Conservation (phyloP, 2,329 filamentous ascomycete species). For the Pyrenophora tritici-repentis region DNA sequence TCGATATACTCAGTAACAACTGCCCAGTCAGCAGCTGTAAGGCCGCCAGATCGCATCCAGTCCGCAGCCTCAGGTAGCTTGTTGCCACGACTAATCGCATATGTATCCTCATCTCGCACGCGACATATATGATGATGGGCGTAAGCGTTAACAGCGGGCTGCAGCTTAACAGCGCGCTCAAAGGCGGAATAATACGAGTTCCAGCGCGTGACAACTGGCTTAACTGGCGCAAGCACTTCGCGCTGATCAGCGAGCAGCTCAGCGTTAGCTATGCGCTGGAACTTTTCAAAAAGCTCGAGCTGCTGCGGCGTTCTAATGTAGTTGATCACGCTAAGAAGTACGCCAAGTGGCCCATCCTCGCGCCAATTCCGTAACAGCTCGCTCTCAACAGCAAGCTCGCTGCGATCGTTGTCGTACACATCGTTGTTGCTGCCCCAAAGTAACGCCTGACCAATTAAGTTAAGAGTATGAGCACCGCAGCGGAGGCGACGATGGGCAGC, state of each 20-base stretch:
- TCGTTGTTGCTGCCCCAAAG: not conserved
- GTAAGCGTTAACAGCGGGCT: slow-evolving; percentile 1
- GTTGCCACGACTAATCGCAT: too few species aligned
- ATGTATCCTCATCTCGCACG: too few species aligned
- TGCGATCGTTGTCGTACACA: slow-evolving; percentile 2
- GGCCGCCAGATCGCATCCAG: not conserved
- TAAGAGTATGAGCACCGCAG: slow-evolving; percentile 6
- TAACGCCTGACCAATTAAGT: slow-evolving; percentile 2
- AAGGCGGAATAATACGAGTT: not conserved
- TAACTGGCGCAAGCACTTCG: too few species aligned
- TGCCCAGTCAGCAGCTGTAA: not conserved
- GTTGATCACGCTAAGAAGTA: slow-evolving; percentile 5
- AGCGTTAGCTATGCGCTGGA: too few species aligned
- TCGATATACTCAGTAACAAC: not conserved
- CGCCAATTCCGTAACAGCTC: not conserved
- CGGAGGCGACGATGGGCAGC: not conserved
- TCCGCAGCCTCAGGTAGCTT: not conserved
- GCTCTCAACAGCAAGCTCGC: too few species aligned
- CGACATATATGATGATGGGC: too few species aligned
- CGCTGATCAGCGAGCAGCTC: too few species aligned
- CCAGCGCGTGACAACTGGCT: slow-evolving; percentile 2
- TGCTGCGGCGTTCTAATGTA: slow-evolving; percentile 14
- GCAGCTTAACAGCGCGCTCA: slow-evolving; percentile 1
- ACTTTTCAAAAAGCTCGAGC: slow-evolving; percentile 4
- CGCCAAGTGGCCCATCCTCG: slow-evolving; percentile 1